phyloP scores from a whole-genome alignment of 2,329 filamentous ascomycete species.

The Exophiala xenobiotica region DNA sequence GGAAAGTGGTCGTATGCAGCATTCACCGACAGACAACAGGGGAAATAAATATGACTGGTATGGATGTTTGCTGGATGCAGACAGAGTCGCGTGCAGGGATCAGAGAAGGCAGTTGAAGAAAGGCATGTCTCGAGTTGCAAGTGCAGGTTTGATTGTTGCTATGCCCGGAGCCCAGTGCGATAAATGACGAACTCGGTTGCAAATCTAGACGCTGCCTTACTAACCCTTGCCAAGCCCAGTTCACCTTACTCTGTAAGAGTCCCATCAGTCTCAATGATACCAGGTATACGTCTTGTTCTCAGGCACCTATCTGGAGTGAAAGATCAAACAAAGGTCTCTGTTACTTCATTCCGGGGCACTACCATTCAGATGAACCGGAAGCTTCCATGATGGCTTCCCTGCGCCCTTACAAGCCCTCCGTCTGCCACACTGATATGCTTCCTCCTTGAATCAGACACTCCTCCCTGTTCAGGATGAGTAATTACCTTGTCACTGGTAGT shows the following conservation, averaged over 20 bases:
- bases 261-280: neutral
- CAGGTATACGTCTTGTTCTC: neutral
- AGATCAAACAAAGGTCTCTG: no score
- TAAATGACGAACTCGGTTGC: slow-evolving; percentile 19
- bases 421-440: slow-evolving; percentile 27
- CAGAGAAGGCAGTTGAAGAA: slow-evolving; percentile 14
- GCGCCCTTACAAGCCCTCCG: slow-evolving; percentile 25
- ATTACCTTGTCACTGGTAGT: slow-evolving; percentile 8
- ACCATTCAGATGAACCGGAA: slow-evolving; percentile 35
- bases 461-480: slow-evolving; percentile 7
- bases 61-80: slow-evolving; percentile 28
- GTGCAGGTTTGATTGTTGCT: slow-evolving; percentile 9
- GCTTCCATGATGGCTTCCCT: slow-evolving; percentile 33
- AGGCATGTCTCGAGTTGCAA: slow-evolving; percentile 7
- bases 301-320: no score
- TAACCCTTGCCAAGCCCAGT: slow-evolving; percentile 4
- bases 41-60: slow-evolving; percentile 33
- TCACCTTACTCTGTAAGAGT: no score
- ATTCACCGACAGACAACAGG: slow-evolving; percentile 17
- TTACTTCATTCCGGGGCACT: no score
- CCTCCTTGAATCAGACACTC: slow-evolving; percentile 25
- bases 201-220: neutral
- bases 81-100: slow-evolving; percentile 21
- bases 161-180: slow-evolving; percentile 7
- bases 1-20: slow-evolving; percentile 9